Evolutionary conservation across 257 asterid genomes (phyloP), one percentile per base, ranked within the genome.

Genomic region (Penstemon eatonii): DNA sequence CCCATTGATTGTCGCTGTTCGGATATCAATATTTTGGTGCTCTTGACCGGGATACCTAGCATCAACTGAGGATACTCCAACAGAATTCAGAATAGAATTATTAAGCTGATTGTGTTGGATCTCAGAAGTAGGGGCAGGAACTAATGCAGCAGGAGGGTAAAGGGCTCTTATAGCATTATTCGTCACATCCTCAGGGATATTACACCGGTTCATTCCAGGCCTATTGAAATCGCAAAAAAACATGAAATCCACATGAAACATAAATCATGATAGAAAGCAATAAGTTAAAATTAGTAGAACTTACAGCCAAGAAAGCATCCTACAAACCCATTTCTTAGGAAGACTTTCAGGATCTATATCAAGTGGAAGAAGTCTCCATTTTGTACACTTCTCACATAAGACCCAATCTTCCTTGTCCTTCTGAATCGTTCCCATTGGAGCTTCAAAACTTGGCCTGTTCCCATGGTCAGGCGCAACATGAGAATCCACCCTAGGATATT

Each of bases 241-340:
- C 67, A 75, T 81, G 75, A 63, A 78, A 38, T 68, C 77, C 53
- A 46, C 64, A 59, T 59, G 49, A 39, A 59, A 59, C 19, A 50
- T 12, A 63, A 57, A 36, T 60, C 41, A 42, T 3, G 9, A 68
- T 38, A 72, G 25, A 7, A 58, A 18, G 10, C 53, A 67, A 2
- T 37, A 41, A 62, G 58, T 12, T 33, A 46, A 58, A 61, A 59
- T 45, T 8, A 65, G 73, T 36, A 68, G 68, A 76, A 91, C 99
- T 94, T 89, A 94, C 97, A 94, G 91, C 99, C 99, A 91, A 70
- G 81, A 75, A 63, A 91, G 99, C 99, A 89, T 89, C 78, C 86
- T 87, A 72, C 99, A 94, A 52, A 77, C 65, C 99, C 99, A 94
- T 80, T 87, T 89, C 70, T 94, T 84, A 12, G 97, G 96, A 74